Evolutionary conservation across 495 filamentous ascomycete species (phyloP).

Genomic region (Penicillium psychrofluorescens): DNA sequence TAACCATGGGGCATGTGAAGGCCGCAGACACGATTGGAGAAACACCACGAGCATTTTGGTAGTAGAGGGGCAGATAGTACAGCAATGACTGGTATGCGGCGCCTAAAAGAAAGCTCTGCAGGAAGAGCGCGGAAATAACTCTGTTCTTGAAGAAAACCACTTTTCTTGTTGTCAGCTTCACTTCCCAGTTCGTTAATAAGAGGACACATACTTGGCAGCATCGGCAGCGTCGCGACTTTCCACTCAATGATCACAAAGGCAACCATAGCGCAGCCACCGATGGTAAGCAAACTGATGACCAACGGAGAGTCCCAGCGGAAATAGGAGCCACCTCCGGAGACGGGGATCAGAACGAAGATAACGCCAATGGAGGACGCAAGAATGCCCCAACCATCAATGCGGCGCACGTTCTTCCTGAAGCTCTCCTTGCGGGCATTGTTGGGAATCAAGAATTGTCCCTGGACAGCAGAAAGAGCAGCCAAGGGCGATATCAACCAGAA

Average conservation of each 20-base stretch:
- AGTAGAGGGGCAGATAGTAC: conserved; percentile 47
- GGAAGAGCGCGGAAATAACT: conserved; percentile 43
- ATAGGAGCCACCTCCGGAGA: conserved; percentile 55
- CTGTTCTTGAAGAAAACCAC: conserved; percentile 50
- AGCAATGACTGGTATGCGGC: conserved; percentile 51
- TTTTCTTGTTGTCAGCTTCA: not conserved
- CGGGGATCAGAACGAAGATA: conserved; percentile 52
- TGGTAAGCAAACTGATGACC: conserved; percentile 54
- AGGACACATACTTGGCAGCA: conserved; percentile 46
- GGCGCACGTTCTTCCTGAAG: conserved; percentile 35
- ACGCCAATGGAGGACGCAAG: conserved; percentile 44
- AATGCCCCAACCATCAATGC: conserved; percentile 51
- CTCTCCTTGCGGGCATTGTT: conserved; percentile 29
- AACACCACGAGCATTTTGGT: conserved; percentile 47
- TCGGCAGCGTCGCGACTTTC: conserved; percentile 50
- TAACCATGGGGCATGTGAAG: conserved; percentile 46
- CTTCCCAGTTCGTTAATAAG: too few relatives aligned
- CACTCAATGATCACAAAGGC: conserved; percentile 51
- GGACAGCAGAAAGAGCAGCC: conserved; percentile 30
- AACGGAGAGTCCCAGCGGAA: conserved; percentile 54
- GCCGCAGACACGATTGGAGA: conserved; percentile 42
- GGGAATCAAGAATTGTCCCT: conserved; percentile 36
- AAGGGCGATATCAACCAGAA: conserved; percentile 40
- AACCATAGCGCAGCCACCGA: conserved; percentile 39
- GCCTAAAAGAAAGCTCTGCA: conserved; percentile 55